Conservation (phyloP, 345 rosid species). For the Populus tremula region DNA sequence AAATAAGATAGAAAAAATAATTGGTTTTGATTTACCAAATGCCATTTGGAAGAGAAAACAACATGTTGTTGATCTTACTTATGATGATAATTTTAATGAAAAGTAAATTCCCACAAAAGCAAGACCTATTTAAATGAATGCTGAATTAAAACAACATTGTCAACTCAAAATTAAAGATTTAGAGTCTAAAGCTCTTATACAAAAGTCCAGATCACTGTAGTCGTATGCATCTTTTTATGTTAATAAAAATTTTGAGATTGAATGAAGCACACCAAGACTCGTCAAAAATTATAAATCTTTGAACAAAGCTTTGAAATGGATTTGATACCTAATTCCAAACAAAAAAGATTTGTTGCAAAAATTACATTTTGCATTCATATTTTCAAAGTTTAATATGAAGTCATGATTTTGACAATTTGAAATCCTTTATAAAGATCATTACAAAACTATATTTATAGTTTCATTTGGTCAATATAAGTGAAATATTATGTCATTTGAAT, state of each 20-base stretch:
- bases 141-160: not conserved
- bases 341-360: not conserved
- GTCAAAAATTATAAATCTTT: slow-evolving; percentile 1
- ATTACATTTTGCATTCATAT: not conserved
- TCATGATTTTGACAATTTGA: not conserved
- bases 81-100: not conserved
- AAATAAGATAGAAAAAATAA: not conserved
- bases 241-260: not conserved
- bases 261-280: not conserved
- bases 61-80: not conserved
- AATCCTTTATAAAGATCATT: not conserved
- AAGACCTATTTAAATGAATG: not conserved
- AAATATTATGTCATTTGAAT: not conserved
- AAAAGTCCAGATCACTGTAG: not conserved
- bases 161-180: not conserved
- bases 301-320: not conserved
- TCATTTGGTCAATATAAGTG: not conserved
- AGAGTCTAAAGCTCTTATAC: not conserved
- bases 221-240: not conserved
- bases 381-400: not conserved
- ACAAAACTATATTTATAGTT: not conserved
- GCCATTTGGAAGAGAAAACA: not conserved
- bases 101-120: not conserved
- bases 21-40: not conserved
- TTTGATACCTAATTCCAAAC: not conserved